Conservation (phyloP, 768 basidiomycete species). For the Collybia mongolica region DNA sequence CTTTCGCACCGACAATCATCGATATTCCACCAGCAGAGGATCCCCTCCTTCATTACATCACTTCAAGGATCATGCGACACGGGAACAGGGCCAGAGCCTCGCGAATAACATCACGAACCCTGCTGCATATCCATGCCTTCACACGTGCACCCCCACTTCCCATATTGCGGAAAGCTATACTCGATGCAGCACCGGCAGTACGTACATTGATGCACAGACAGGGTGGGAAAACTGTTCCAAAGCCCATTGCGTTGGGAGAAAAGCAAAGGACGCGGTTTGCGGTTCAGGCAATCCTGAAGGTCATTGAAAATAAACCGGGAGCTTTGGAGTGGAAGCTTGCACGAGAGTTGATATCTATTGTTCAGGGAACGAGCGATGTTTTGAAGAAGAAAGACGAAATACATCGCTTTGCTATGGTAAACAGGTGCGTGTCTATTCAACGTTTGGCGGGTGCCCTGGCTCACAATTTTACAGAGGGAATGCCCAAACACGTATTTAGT, state of each 20-base stretch:
- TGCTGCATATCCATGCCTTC: slow-evolving; percentile 70
- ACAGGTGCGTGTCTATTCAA: slow-evolving; percentile 54
- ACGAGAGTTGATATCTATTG: slow-evolving; percentile 69
- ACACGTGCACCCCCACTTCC: slow-evolving; percentile 81
- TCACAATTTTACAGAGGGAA: slow-evolving; percentile 10
- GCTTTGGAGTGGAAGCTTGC: slow-evolving; percentile 71
- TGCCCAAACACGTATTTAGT: slow-evolving; percentile 12
- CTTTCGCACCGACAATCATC: slow-evolving; percentile 22
- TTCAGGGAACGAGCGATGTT: slow-evolving; percentile 59
- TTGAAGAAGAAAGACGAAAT: slow-evolving; percentile 59
- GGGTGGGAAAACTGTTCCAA: slow-evolving; percentile 62
- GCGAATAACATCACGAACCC: slow-evolving; percentile 54
- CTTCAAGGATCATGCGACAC: slow-evolving; percentile 58
- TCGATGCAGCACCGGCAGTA: slow-evolving; percentile 69
- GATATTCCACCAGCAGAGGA: slow-evolving; percentile 75
- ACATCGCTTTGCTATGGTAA: slow-evolving; percentile 73
- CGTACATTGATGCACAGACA: slow-evolving; percentile 55
- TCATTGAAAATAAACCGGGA: slow-evolving; percentile 54
- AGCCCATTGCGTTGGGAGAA: slow-evolving; percentile 75
- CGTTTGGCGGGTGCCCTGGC: not conserved
- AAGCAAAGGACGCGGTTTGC: slow-evolving; percentile 74
- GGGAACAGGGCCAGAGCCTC: slow-evolving; percentile 66
- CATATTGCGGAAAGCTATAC: slow-evolving; percentile 72
- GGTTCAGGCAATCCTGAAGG: slow-evolving; percentile 69
- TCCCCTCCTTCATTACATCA: slow-evolving; percentile 68